Percentiles rank a stretch among this genome's conserved stretches.
Evolutionary conservation across 2,329 filamentous ascomycete genomes (phyloP).

Genomic region (Alternaria tenuissima): DNA sequence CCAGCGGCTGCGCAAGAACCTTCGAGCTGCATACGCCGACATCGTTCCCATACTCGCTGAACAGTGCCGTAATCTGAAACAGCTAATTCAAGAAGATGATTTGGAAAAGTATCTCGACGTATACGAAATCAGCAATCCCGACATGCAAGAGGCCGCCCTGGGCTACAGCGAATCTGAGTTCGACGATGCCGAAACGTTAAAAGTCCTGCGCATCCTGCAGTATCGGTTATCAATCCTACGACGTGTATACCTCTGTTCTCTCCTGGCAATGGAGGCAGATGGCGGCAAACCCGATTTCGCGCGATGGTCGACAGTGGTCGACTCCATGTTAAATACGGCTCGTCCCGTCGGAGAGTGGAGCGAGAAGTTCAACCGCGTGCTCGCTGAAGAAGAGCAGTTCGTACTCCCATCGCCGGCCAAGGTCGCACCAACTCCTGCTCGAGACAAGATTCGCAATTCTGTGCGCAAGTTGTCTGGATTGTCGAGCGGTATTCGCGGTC

Average conservation of each 20-base stretch:
- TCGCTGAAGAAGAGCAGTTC: slow-evolving; percentile 78
- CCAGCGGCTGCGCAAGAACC: slow-evolving; percentile 76
- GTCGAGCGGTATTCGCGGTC: slow-evolving; percentile 85
- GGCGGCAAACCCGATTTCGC: slow-evolving; percentile 78
- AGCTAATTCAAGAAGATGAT: slow-evolving; percentile 79
- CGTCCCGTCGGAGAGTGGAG: slow-evolving; percentile 68
- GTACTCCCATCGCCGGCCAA: slow-evolving; percentile 63
- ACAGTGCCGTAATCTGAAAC: slow-evolving; percentile 72
- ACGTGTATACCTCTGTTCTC: slow-evolving; percentile 86
- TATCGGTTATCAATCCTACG: slow-evolving; percentile 81
- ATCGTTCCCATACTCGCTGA: slow-evolving; percentile 77
- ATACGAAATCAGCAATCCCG: slow-evolving; percentile 59
- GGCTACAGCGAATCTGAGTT: slow-evolving; percentile 71
- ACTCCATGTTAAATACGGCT: slow-evolving; percentile 74
- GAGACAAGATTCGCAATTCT: slow-evolving; percentile 85
- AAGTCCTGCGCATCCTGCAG: slow-evolving; percentile 71
- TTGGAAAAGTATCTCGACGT: slow-evolving; percentile 89
- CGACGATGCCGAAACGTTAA: slow-evolving; percentile 80
- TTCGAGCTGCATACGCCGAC: slow-evolving; percentile 73
- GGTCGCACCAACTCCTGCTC: slow-evolving; percentile 72
- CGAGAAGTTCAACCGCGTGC: slow-evolving; percentile 70
- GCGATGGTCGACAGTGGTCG: slow-evolving; percentile 80
- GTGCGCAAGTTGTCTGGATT: slow-evolving; percentile 87
- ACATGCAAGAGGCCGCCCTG: slow-evolving; percentile 55
- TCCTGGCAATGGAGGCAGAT: slow-evolving; percentile 85